Evolutionary conservation across 2,329 filamentous ascomycete genomes (phyloP), one percentile per base, ranked within the genome.

Genomic region (Fusarium guadeloupense): DNA sequence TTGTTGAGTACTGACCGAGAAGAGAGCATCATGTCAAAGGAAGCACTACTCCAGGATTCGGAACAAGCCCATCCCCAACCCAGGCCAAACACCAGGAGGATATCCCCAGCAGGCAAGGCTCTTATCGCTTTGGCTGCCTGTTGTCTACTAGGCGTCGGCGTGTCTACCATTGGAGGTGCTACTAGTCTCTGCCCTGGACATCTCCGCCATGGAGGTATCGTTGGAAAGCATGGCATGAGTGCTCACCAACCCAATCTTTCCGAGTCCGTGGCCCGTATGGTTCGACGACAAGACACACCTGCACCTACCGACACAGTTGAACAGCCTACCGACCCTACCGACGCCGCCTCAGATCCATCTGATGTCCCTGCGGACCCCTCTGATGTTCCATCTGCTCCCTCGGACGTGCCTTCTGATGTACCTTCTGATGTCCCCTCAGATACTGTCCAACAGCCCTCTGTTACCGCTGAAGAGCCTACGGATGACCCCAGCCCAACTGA

Each of bases 251-350:
- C 64, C 54, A 67, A 69, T 50, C 42, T 69, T 37, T 69, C 67
- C 33, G 61, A 69, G 16, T 52, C 84, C 54, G 78, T 91, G 61
- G 80, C 89, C 50, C 83, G 86, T 53, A 76, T 92, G 52, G 89
- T 85, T 31, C 87, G 85, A 74, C 83, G 89, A 60, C 84, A 77
- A 60, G 71, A 87, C 61, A 73, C 77, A 48, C 67, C 67, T 28
- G 52, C 20, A 6, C 42, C 67, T n/a, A 43, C 54, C 41, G 45
- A 57, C 30, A 56, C 59, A 26, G 25, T 12, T 37, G 41, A 51
- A 9, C 45, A 52, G 25, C 45, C 38, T 8, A 42, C 47, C n/a
- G 48, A 45, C 9, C 46, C 62, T 9, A 61, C 43, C 9, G 20
- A 37, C 6, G 21, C 34, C 6, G 39, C 54, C 31, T 31, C 52